phyloP scores from a whole-genome alignment of 2,329 filamentous ascomycete genomes.

The Xenosphaeropsis pyriputrescens region DNA sequence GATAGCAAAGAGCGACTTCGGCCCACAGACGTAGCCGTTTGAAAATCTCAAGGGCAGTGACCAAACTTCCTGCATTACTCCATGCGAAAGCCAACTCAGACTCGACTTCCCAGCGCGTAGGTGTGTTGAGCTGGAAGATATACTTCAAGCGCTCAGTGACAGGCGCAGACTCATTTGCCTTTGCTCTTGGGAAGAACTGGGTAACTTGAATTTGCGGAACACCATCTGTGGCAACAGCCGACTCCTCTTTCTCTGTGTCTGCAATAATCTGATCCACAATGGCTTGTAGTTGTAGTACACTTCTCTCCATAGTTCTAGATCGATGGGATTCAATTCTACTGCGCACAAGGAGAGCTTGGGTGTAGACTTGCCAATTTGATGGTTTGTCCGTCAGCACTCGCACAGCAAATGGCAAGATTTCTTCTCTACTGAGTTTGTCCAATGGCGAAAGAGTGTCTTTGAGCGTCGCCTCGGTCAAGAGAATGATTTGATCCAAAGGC shows the following conservation, averaged over 20 bases:
- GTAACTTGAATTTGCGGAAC: slow-evolving; percentile 36
- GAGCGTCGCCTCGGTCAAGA: slow-evolving; percentile 76
- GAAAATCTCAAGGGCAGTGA: slow-evolving; percentile 90
- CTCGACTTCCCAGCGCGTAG: slow-evolving; percentile 86
- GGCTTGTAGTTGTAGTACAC: slow-evolving; percentile 83
- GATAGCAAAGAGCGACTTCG: slow-evolving; percentile 71
- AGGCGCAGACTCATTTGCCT: slow-evolving; percentile 63
- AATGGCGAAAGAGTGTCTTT: slow-evolving; percentile 76
- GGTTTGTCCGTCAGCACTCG: slow-evolving; percentile 78
- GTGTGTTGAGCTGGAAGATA: slow-evolving; percentile 70
- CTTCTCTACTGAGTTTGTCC: slow-evolving; percentile 80
- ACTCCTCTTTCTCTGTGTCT: slow-evolving; percentile 40
- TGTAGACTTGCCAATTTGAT: slow-evolving; percentile 97
- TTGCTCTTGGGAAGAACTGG: slow-evolving; percentile 68
- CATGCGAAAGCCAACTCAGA: slow-evolving; percentile 87
- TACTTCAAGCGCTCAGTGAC: slow-evolving; percentile 66
- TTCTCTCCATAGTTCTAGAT: slow-evolving; percentile 76
- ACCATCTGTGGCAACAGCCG: slow-evolving; percentile 15
- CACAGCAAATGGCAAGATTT: slow-evolving; percentile 81
- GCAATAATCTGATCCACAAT: slow-evolving; percentile 91
- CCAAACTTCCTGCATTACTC: slow-evolving; percentile 74
- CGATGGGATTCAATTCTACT: slow-evolving; percentile 81
- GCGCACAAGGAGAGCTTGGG: slow-evolving; percentile 77
- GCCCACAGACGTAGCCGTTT: slow-evolving; percentile 88
- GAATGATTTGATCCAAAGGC: slow-evolving; percentile 77